These are phyloP conservation scores for Blastobotrys attinorum DNA, from an alignment of 805 yeast species.

Conservation along the genomic window DNA sequence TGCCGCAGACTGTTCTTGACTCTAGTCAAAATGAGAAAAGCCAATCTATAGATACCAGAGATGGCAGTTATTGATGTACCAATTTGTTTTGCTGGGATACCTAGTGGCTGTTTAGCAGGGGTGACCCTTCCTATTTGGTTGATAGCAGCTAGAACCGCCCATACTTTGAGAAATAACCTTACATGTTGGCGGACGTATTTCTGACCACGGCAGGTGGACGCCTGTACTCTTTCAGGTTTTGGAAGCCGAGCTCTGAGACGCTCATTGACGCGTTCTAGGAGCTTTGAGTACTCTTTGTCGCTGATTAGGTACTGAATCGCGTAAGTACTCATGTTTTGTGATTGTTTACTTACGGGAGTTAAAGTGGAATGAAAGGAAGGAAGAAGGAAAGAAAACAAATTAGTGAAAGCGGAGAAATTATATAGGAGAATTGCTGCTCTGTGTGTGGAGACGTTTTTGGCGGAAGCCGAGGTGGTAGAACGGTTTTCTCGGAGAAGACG, in stretches of 20 bases:
- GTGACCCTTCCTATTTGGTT: conserved; percentile 4
- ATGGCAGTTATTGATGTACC: conserved; percentile 13
- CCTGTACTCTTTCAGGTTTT: conserved; percentile 6
- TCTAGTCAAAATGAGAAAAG: not conserved
- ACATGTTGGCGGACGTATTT: conserved; percentile 17
- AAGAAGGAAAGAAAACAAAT: too few relatives aligned
- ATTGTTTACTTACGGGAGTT: too few relatives aligned
- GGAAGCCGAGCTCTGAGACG: conserved; percentile 2
- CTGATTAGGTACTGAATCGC: conserved; percentile 20
- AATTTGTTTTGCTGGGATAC: conserved; percentile 2
- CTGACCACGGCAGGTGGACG: conserved; percentile 6
- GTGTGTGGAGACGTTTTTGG: too few relatives aligned
- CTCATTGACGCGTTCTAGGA: conserved; percentile 8
- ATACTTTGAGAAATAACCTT: conserved; percentile 17
- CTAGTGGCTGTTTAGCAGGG: conserved; percentile 7
- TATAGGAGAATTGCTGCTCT: too few relatives aligned
- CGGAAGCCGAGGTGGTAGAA: too few relatives aligned
- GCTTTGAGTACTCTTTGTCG: conserved; percentile 18
- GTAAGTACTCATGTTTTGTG: too few relatives aligned
- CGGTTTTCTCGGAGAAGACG: too few relatives aligned
- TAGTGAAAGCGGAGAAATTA: not conserved
- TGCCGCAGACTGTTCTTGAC: not conserved
- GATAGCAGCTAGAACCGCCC: conserved; percentile 11
- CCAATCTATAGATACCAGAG: conserved; percentile 12
- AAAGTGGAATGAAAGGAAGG: too few relatives aligned